These are phyloP conservation scores for Mycosphaerella sp. DNA, from an alignment of 2,329 filamentous ascomycete species.

Conservation along the genomic window DNA sequence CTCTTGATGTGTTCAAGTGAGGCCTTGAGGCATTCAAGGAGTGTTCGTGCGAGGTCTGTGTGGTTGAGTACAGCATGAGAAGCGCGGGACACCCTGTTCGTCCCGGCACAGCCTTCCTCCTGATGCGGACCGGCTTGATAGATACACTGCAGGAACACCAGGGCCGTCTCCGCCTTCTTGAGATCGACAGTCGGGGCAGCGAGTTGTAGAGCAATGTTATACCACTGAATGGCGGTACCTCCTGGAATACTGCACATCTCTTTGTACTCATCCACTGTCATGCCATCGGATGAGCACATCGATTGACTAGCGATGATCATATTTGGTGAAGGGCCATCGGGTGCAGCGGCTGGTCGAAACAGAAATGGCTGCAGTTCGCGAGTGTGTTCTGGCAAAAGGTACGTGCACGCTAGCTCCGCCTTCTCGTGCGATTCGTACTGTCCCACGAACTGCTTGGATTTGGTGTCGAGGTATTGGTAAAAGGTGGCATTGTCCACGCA, in stretches of 20 bases:
- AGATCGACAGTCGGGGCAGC: slow-evolving; percentile 55
- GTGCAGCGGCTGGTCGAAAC: neutral
- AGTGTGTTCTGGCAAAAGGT: neutral
- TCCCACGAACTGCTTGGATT: neutral
- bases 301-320: slow-evolving; percentile 43
- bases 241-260: slow-evolving; percentile 47
- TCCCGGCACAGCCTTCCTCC: neutral
- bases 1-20: slow-evolving; percentile 19
- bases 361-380: slow-evolving; percentile 2
- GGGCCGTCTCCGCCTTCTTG: slow-evolving; percentile 47
- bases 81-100: slow-evolving; percentile 35
- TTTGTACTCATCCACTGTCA: slow-evolving; percentile 50
- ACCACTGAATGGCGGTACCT: slow-evolving; percentile 45
- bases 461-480: slow-evolving; percentile 45
- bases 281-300: slow-evolving; percentile 40
- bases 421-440: neutral
- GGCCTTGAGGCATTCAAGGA: slow-evolving; percentile 12
- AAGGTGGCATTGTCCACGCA: slow-evolving; percentile 44
- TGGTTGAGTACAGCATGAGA: slow-evolving; percentile 49
- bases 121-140: slow-evolving; percentile 46
- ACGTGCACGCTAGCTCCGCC: neutral
- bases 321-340: slow-evolving; percentile 21
- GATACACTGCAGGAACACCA: slow-evolving; percentile 48
- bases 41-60: neutral
- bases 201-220: slow-evolving; percentile 46